phyloP scores from a whole-genome alignment of 1,139 yeast species.

The Debaryomycetaceae sp. region DNA sequence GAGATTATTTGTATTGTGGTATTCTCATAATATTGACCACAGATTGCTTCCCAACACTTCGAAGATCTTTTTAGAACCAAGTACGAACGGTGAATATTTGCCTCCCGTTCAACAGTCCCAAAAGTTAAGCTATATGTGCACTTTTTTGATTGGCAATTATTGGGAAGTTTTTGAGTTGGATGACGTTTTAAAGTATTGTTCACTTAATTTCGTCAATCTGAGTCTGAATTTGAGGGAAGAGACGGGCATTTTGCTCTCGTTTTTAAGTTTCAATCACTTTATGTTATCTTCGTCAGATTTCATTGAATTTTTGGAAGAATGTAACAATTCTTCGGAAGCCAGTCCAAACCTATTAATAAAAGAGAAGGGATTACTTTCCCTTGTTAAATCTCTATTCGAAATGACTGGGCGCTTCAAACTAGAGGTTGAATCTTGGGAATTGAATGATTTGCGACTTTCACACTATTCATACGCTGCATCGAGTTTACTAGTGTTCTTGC shows the following conservation, averaged over 20 bases:
- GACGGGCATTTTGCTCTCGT: slow-evolving; percentile 63
- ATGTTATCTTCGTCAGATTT: slow-evolving; percentile 47
- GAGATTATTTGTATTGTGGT: slow-evolving; percentile 75
- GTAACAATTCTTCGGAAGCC: slow-evolving; percentile 16
- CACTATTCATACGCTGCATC: neutral
- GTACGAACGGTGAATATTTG: slow-evolving; percentile 51
- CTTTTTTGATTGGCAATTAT: slow-evolving; percentile 52
- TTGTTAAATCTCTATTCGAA: neutral
- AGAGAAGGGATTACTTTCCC: neutral
- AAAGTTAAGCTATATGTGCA: slow-evolving; percentile 54
- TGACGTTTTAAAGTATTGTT: slow-evolving; percentile 44
- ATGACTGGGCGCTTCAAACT: neutral
- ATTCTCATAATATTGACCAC: slow-evolving; percentile 61
- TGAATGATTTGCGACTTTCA: neutral
- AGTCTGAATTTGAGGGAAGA: slow-evolving; percentile 74
- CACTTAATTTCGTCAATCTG: slow-evolving; percentile 55
- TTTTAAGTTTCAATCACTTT: slow-evolving; percentile 51
- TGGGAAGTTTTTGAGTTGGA: slow-evolving; percentile 59
- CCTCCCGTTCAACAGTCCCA: slow-evolving; percentile 71
- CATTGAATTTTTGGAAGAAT: slow-evolving; percentile 38
- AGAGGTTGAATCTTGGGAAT: neutral
- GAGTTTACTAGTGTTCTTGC: neutral
- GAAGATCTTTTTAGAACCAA: slow-evolving; percentile 43
- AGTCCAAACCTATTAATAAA: neutral
- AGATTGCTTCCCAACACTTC: slow-evolving; percentile 63